These are phyloP conservation scores for Cordyceps fumosorosea DNA, from an alignment of 2,329 filamentous ascomycete genomes.

Conservation along the genomic window DNA sequence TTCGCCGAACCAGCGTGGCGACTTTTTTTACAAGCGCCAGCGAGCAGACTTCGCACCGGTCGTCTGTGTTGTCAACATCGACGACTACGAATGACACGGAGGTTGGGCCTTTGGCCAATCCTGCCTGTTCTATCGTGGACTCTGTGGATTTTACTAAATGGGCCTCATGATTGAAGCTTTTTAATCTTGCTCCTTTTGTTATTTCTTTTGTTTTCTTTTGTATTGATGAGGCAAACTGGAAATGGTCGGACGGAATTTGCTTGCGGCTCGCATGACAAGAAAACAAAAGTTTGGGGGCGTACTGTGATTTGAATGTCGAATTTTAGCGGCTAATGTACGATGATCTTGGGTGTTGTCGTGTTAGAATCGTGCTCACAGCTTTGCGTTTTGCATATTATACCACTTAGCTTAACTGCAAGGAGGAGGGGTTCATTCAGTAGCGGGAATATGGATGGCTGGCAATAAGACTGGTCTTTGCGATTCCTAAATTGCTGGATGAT, in stretches of 20 bases:
- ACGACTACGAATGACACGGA: constrained; percentile 51
- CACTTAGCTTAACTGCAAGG: neutral
- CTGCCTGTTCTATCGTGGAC: constrained; percentile 34
- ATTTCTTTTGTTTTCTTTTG: neutral
- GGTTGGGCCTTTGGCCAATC: constrained; percentile 21
- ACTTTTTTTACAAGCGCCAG: constrained; percentile 56
- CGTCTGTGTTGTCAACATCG: constrained; percentile 48
- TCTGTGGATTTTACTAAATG: constrained; percentile 46
- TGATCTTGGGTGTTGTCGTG: constrained; percentile 1
- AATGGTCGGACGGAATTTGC: neutral
- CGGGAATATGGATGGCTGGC: neutral
- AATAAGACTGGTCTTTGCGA: neutral
- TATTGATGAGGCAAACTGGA: neutral
- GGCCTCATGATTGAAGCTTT: constrained; percentile 26
- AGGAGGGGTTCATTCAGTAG: neutral
- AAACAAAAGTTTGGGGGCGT: constrained; percentile 9
- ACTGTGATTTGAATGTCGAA: constrained; percentile 8
- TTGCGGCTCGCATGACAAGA: neutral
- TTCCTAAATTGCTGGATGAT: neutral
- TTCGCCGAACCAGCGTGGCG: constrained; percentile 57
- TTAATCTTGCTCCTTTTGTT: neutral
- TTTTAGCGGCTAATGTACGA: constrained; percentile 7
- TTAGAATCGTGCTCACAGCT: constrained; percentile 3
- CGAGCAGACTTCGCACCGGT: constrained; percentile 51
- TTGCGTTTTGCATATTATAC: constrained; percentile 13